Conservation (phyloP, 139 green algal genomes). For the Chlorella vulgaris region DNA sequence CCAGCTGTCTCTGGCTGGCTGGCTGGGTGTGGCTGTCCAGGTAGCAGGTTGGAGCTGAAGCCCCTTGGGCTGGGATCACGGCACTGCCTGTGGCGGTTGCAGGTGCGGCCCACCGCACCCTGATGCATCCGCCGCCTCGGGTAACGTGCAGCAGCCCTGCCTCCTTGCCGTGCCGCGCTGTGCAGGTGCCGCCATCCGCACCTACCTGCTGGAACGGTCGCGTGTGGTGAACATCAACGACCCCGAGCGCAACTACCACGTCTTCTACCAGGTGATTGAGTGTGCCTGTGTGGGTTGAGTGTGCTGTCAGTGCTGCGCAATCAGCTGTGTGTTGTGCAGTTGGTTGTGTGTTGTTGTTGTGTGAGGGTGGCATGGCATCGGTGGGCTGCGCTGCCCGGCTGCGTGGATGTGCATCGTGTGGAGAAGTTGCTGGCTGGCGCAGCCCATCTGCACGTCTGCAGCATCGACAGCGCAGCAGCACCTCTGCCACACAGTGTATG, state of each 20-base stretch:
- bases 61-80: no score
- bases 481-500: not conserved
- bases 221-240: constrained; percentile 92
- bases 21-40: no score
- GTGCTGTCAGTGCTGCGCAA: no score
- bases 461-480: not conserved
- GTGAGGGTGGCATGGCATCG: no score
- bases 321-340: no score
- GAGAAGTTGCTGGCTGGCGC: not conserved
- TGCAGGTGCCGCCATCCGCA: constrained; percentile 86
- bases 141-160: not conserved
- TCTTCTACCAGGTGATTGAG: constrained; percentile 99
- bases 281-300: not conserved
- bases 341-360: no score
- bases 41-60: no score
- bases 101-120: no score
- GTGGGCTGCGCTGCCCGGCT: not conserved
- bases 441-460: no score
- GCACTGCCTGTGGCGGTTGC: no score
- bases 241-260: constrained; percentile 98
- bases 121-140: not conserved
- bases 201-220: constrained; percentile 97
- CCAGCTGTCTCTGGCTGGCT: no score
- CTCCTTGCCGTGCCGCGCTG: not conserved
- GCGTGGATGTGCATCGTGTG: not conserved